These are phyloP conservation scores for Sedum album DNA, from an alignment of 164 flowering plant species.

Conservation along the genomic window DNA sequence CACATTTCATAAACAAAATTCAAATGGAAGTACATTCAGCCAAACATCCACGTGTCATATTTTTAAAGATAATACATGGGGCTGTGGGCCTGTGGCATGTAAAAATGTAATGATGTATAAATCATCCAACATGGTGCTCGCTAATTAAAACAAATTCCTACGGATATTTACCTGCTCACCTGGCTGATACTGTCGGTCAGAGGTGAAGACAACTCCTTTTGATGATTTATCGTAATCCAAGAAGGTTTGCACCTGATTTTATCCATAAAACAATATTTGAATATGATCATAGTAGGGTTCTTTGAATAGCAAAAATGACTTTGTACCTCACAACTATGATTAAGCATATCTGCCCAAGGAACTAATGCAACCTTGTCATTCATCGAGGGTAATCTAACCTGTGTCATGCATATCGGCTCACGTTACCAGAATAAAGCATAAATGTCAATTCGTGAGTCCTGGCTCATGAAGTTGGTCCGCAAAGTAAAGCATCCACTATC, in stretches of 20 bases:
- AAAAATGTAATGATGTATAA: neutral
- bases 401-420: constrained; percentile 8
- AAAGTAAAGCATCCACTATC: neutral
- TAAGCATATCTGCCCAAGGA: constrained; percentile 99
- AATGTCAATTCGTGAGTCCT: neutral
- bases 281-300: neutral
- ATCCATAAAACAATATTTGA: constrained; percentile 2
- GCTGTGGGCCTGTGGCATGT: neutral
- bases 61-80: too few species aligned
- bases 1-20: neutral
- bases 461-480: neutral
- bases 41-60: too few species aligned
- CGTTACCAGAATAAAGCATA: neutral
- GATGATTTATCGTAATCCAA: constrained; percentile 89
- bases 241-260: constrained; percentile 76
- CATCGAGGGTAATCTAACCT: constrained; percentile 94
- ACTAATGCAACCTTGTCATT: constrained; percentile 87
- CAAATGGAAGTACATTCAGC: neutral
- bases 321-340: constrained; percentile 85
- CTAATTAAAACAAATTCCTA: neutral
- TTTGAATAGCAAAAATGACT: neutral
- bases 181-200: constrained; percentile 85
- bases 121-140: neutral
- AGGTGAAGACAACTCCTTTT: constrained; percentile 76
- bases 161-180: constrained; percentile 86